These are phyloP conservation scores for Buddleja alternifolia DNA, from an alignment of 257 asterid species.

Conservation along the genomic window DNA sequence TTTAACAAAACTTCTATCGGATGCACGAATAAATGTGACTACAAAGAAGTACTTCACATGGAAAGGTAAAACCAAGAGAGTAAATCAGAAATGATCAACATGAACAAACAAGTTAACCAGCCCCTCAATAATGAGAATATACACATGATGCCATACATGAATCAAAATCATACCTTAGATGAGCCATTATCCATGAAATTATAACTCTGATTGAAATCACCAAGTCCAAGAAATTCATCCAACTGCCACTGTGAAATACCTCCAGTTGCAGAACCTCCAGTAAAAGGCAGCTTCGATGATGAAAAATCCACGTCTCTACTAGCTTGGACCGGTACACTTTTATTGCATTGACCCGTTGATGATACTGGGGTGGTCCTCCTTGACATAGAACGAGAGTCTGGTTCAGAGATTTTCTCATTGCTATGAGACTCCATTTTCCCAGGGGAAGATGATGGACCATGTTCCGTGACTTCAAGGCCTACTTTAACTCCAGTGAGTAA, in stretches of 20 bases:
- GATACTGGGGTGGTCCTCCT: slow-evolving; percentile 34
- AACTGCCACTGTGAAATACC: slow-evolving; percentile 71
- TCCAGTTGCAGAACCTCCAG: slow-evolving; percentile 72
- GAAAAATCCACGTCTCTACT: slow-evolving; percentile 35
- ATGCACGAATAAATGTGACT: too few relatives aligned
- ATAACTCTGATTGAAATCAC: slow-evolving; percentile 52
- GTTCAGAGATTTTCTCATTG: slow-evolving; percentile 40
- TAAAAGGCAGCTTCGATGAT: slow-evolving; percentile 37
- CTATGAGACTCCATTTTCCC: slow-evolving; percentile 44
- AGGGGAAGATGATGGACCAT: slow-evolving; percentile 46
- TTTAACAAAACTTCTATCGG: too few relatives aligned
- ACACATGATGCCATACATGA: slow-evolving; percentile 7
- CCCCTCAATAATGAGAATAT: not conserved
- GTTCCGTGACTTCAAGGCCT: slow-evolving; percentile 68
- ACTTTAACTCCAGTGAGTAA: slow-evolving; percentile 89
- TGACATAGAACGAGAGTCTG: slow-evolving; percentile 37
- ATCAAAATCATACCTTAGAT: slow-evolving; percentile 64
- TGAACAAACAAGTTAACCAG: not conserved
- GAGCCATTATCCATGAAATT: slow-evolving; percentile 58
- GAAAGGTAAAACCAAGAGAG: not conserved
- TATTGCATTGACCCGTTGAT: slow-evolving; percentile 42
- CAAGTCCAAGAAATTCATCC: slow-evolving; percentile 74
- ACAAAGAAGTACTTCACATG: not conserved
- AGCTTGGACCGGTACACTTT: slow-evolving; percentile 41
- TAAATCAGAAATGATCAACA: not conserved